Evolutionary conservation across 176 grass and related monocot genomes (phyloP).

Genomic region (Bolboschoenus planiculmis): DNA sequence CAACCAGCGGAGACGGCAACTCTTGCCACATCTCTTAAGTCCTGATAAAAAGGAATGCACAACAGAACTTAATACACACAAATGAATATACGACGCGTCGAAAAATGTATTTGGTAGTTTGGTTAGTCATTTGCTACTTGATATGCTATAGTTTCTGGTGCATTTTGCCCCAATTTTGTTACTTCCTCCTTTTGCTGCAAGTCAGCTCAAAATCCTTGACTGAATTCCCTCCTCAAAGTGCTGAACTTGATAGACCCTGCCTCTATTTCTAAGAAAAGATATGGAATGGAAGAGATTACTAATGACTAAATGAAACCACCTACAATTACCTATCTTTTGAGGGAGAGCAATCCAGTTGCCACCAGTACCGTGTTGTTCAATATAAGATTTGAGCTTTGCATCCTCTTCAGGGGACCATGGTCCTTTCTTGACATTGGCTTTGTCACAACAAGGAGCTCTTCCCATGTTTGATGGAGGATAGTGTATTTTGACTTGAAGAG

Average conservation of each 20-base stretch:
- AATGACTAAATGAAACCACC: not conserved
- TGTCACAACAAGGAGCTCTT: slow-evolving; percentile 64
- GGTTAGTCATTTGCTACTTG: not conserved
- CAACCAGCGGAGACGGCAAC: slow-evolving; percentile 47
- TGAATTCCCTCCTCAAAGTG: not conserved
- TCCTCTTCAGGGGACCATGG: slow-evolving; percentile 59
- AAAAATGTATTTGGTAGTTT: not conserved
- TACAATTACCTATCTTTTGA: slow-evolving; percentile 37
- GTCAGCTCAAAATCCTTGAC: not conserved
- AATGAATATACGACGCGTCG: not conserved
- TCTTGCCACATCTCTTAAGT: slow-evolving; percentile 39
- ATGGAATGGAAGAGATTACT: not conserved
- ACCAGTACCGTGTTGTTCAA: slow-evolving; percentile 37
- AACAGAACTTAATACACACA: not conserved
- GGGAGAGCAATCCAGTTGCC: slow-evolving; percentile 58
- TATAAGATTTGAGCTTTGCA: slow-evolving; percentile 41
- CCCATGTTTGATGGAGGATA: slow-evolving; percentile 32
- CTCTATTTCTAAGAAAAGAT: not conserved
- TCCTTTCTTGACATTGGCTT: slow-evolving; percentile 53
- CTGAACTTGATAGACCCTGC: not conserved
- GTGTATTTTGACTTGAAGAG: slow-evolving; percentile 1
- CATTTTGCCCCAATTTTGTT: not conserved
- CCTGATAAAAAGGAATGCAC: slow-evolving; percentile 6
- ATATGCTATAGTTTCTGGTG: not conserved
- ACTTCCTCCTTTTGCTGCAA: not conserved